These are phyloP conservation scores for Fonsecaea erecta DNA, from an alignment of 2,329 filamentous ascomycete genomes.

Conservation along the genomic window DNA sequence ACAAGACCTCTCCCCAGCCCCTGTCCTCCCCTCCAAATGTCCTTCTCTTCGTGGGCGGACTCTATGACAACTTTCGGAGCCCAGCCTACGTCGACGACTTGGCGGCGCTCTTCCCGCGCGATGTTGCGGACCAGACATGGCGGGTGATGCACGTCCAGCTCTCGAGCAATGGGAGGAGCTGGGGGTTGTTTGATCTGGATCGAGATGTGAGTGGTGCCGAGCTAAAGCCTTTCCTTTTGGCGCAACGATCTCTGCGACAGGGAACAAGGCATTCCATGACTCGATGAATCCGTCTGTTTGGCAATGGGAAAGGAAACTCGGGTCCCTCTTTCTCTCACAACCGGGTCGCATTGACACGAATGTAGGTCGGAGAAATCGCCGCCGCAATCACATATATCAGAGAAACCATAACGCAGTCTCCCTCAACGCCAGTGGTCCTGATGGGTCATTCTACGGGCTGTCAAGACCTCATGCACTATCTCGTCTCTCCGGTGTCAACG, in stretches of 20 bases:
- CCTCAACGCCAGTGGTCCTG: slow-evolving; percentile 61
- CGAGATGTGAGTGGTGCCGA: slow-evolving; percentile 48
- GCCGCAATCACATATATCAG: slow-evolving; percentile 30
- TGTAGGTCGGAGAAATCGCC: slow-evolving; percentile 54
- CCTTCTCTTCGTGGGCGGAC: slow-evolving; percentile 63
- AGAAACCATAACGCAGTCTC: slow-evolving; percentile 42
- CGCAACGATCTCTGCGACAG: neutral
- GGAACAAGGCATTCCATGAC: no score
- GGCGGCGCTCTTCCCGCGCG: slow-evolving; percentile 49
- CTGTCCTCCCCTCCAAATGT: slow-evolving; percentile 41
- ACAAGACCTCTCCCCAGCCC: neutral
- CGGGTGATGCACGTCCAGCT: slow-evolving; percentile 57
- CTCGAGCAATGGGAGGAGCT: slow-evolving; percentile 59
- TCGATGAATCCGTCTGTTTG: neutral
- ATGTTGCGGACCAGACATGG: slow-evolving; percentile 50
- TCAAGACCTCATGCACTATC: slow-evolving; percentile 70
- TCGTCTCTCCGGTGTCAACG: slow-evolving; percentile 46
- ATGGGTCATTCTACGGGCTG: slow-evolving; percentile 74
- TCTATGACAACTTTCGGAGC: slow-evolving; percentile 62
- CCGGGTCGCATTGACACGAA: neutral
- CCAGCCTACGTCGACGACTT: slow-evolving; percentile 59
- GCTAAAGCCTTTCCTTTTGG: neutral
- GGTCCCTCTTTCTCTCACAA: neutral
- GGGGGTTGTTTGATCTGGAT: slow-evolving; percentile 58
- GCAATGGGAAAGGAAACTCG: neutral